Base-by-base conservation (phyloP, 805 yeast genomes). In the Cyberlindnera misumaiensis region DNA sequence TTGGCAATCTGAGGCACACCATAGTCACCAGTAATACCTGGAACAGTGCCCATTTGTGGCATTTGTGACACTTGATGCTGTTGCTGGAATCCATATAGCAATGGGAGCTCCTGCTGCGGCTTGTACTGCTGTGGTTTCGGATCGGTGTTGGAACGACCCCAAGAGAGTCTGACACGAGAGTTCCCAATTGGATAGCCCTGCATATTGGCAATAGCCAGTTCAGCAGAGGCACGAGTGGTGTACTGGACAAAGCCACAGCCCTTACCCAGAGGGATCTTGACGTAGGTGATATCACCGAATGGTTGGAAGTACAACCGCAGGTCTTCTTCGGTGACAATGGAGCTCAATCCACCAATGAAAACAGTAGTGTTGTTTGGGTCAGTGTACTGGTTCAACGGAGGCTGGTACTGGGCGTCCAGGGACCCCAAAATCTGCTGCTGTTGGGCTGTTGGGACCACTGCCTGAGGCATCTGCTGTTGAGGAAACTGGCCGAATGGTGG, bases 221-320 rank as follows among this genome's bases (percentile, higher is more conserved):
- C 96, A 2, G 96, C 96, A 48, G 85, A 78, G 32, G 77, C 76
- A 41, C 95, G 68, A 38, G 80, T 75, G 30, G 77, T 74, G 57
- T 74, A 88, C 59, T 85, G 94, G 38, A 88, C 87, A 63, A 89
- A 87, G 1, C 95, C 96, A 62, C 95, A 86, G 44, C 83, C 84
- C 47, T 64, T 67, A 25, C 64, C 90, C 5, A 78, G 73, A 5
- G 94, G 94, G 37, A 83, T 80, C 55, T 83, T 83, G 34, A 82
- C 84, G 52, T 83, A 85, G 17, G 79, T 80, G 44, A 85, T 81
- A 35, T 72, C 73, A 24, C 95, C 95, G 63, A 78, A 86, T 28
- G 78, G 70, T 30, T 75, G 65, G 53, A 83, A 81, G 44, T 74
- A 71, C 11, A 69, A 60, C 20, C 74, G 68, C 17, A 86, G 57